Evolutionary conservation across 306 rosid species (phyloP).

Genomic region (Cucurbita maxima): DNA sequence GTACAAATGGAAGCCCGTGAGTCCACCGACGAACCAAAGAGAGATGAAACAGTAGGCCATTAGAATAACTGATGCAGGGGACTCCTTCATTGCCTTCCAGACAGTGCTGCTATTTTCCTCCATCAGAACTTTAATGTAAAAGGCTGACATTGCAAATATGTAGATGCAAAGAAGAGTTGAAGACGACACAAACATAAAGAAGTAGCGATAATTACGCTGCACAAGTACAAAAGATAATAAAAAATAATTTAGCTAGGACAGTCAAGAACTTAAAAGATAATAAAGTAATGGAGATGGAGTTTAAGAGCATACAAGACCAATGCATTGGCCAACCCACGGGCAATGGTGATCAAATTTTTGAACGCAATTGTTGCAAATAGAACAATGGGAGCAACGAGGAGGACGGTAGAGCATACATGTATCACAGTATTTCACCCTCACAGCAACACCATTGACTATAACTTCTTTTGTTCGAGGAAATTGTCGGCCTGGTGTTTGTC

Average conservation of each 20-base stretch:
- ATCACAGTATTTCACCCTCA: conserved; percentile 81
- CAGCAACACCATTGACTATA: conserved; percentile 47
- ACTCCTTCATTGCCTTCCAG: conserved; percentile 85
- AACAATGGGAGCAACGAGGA: conserved; percentile 95
- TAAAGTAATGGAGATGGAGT: not conserved
- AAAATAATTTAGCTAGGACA: not conserved
- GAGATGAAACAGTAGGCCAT: conserved; percentile 83
- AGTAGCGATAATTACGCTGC: conserved; percentile 15
- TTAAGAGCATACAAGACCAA: conserved; percentile 63
- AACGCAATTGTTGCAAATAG: conserved; percentile 93
- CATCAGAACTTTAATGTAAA: conserved; percentile 74
- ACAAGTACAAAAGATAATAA: not conserved
- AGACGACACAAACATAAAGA: conserved; percentile 66
- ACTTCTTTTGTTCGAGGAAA: conserved; percentile 73
- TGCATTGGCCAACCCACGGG: conserved; percentile 99
- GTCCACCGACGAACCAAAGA: conserved; percentile 92
- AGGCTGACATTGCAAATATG: conserved; percentile 68
- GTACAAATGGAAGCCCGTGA: conserved; percentile 86
- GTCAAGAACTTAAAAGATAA: not conserved
- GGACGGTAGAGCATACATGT: conserved; percentile 95
- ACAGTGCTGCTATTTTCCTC: conserved; percentile 43
- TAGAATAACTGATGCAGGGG: conserved; percentile 75
- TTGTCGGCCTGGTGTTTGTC: conserved; percentile 72
- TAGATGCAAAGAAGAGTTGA: conserved; percentile 81
- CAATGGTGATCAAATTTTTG: conserved; percentile 95